Evolutionary conservation across 2,329 filamentous ascomycete genomes (phyloP).

Genomic region (Xenoacremonium recifei): DNA sequence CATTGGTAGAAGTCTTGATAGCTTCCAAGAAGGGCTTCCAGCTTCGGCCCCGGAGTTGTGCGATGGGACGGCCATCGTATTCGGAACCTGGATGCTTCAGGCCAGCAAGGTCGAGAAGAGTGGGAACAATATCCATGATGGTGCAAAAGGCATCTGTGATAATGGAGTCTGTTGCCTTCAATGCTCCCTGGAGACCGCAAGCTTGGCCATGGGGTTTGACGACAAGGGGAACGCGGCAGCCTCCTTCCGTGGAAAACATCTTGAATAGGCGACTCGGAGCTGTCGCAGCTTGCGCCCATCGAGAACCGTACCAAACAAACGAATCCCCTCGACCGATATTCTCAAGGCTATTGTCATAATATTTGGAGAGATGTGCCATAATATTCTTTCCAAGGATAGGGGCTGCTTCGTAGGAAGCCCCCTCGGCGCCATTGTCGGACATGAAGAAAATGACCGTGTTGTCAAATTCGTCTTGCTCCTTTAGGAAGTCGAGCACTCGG

Average conservation of each 20-base stretch:
- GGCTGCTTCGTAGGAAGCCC: slow-evolving; percentile 56
- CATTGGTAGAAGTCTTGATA: background rate
- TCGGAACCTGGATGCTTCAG: slow-evolving; percentile 33
- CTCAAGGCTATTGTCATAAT: slow-evolving; percentile 49
- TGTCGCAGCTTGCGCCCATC: slow-evolving; percentile 47
- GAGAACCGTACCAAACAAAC: slow-evolving; percentile 60
- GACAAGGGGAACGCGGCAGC: slow-evolving; percentile 50
- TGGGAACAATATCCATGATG: slow-evolving; percentile 45
- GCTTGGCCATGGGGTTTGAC: slow-evolving; percentile 23
- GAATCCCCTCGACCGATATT: slow-evolving; percentile 56
- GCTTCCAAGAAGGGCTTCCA: slow-evolving; percentile 7
- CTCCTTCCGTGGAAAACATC: slow-evolving; percentile 44
- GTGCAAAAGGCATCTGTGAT: slow-evolving; percentile 47
- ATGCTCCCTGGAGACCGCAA: too few relatives aligned
- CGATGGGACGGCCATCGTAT: slow-evolving; percentile 44
- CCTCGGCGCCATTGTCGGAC: slow-evolving; percentile 59
- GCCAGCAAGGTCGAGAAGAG: slow-evolving; percentile 42
- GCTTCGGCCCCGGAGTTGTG: slow-evolving; percentile 45
- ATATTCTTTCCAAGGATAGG: slow-evolving; percentile 55
- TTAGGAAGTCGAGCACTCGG: background rate
- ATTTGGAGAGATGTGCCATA: slow-evolving; percentile 53
- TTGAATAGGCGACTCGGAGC: slow-evolving; percentile 36
- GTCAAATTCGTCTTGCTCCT: background rate
- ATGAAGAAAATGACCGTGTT: slow-evolving; percentile 6
- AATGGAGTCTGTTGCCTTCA: background rate